Evolutionary conservation across 495 filamentous ascomycete genomes (phyloP).

Genomic region (Penicillium waksmanii): DNA sequence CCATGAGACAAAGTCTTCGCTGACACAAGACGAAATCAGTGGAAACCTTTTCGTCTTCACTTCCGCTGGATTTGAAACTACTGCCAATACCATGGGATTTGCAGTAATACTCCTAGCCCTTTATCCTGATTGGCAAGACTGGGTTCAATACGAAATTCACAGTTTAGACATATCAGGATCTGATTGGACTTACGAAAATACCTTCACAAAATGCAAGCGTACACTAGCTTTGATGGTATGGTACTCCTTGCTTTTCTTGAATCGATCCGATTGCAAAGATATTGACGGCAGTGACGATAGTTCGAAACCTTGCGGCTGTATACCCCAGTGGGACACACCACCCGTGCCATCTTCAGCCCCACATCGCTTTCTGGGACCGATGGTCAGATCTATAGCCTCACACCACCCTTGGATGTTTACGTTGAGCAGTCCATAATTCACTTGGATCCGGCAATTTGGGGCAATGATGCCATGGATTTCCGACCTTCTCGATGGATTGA

Average conservation of each 20-base stretch:
- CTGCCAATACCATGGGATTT: conserved; percentile 46
- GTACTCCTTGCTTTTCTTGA: too few species aligned
- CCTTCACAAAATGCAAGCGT: conserved; percentile 12
- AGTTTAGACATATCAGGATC: background rate
- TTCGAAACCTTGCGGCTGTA: conserved; percentile 58
- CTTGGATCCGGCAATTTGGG: conserved; percentile 35
- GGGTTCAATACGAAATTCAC: conserved; percentile 41
- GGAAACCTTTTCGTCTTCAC: conserved; percentile 57
- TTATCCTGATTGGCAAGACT: conserved; percentile 43
- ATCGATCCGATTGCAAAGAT: too few species aligned
- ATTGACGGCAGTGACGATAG: conserved; percentile 17
- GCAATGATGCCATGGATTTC: conserved; percentile 44
- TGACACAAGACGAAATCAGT: conserved; percentile 42
- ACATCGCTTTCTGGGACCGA: conserved; percentile 27
- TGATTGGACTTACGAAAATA: conserved; percentile 6
- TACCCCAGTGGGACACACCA: conserved; percentile 43
- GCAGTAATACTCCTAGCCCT: conserved; percentile 42
- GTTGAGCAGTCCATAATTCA: conserved; percentile 43
- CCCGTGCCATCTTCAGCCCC: conserved; percentile 38
- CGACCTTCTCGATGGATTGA: conserved; percentile 51
- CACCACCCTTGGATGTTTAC: conserved; percentile 28
- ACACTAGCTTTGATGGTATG: conserved; percentile 15
- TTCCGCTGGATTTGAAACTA: conserved; percentile 54
- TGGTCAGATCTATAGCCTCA: conserved; percentile 28
- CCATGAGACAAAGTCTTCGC: background rate